phyloP scores from a whole-genome alignment of 2,329 filamentous ascomycete species.

The Dothideomycetes sp. region DNA sequence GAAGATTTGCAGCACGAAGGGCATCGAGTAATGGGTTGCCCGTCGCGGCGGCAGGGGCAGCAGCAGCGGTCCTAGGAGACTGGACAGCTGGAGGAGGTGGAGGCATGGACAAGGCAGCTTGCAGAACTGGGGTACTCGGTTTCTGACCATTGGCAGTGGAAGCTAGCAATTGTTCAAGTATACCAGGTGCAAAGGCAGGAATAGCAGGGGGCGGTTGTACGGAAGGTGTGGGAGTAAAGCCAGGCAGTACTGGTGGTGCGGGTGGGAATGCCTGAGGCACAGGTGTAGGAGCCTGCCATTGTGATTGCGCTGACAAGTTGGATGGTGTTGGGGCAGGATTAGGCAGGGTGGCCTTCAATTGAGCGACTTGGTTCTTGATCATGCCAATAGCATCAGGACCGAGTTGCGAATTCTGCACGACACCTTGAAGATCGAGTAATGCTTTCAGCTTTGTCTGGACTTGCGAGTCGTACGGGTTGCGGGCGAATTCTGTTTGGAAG shows the following conservation, averaged over 20 bases:
- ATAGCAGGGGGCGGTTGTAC: constrained; percentile 18
- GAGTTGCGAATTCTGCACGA: constrained; percentile 69
- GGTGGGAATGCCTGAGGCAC: constrained; percentile 19
- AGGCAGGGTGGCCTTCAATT: constrained; percentile 57
- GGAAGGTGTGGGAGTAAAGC: constrained; percentile 19
- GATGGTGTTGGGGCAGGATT: constrained; percentile 28
- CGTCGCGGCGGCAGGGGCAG: constrained; percentile 15
- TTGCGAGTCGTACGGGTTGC: constrained; percentile 65
- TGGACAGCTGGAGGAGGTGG: constrained; percentile 10
- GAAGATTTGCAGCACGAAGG: constrained; percentile 18
- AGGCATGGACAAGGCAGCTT: constrained; percentile 25
- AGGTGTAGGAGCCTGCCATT: constrained; percentile 22
- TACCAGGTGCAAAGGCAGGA: constrained; percentile 22
- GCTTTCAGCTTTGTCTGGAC: constrained; percentile 74
- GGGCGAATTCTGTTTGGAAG: constrained; percentile 64
- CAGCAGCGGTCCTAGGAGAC: constrained; percentile 9
- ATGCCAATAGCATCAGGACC: constrained; percentile 72
- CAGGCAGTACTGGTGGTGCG: constrained; percentile 19
- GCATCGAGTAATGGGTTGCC: constrained; percentile 15
- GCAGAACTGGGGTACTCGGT: constrained; percentile 29
- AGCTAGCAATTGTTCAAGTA: constrained; percentile 26
- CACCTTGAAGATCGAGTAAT: constrained; percentile 72
- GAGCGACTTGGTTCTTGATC: constrained; percentile 76
- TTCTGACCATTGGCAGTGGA: constrained; percentile 27
- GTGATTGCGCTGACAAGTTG: constrained; percentile 19